Evolutionary conservation across 2,329 filamentous ascomycete genomes (phyloP).

Genomic region (Colletotrichum filicis): DNA sequence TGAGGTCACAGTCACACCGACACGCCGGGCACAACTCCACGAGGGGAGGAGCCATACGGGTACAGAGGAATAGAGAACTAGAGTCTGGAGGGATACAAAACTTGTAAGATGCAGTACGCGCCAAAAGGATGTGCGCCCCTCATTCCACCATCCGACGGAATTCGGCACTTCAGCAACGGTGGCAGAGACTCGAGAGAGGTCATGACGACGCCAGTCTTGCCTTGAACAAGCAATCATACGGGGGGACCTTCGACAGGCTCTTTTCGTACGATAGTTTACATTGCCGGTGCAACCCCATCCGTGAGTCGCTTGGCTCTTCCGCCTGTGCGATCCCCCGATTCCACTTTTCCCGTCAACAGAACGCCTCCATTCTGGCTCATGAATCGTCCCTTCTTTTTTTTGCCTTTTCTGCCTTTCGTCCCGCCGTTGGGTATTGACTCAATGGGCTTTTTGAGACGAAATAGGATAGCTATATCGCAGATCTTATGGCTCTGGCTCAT

Average conservation of each 20-base stretch:
- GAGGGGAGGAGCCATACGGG: neutral
- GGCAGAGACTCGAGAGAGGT: neutral
- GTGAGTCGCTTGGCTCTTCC: slow-evolving; percentile 16
- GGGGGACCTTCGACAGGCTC: neutral
- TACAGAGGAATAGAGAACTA: neutral
- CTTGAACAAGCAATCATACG: neutral
- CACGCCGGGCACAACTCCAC: neutral
- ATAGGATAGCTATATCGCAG: neutral
- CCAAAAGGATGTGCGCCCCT: neutral
- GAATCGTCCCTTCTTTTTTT: neutral
- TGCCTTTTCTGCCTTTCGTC: neutral
- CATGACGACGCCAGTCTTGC: neutral
- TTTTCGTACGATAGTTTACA: neutral
- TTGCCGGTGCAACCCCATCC: slow-evolving; percentile 16
- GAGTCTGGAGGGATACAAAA: neutral
- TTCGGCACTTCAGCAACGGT: neutral
- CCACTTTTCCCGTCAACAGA: slow-evolving; percentile 28
- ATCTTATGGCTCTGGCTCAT: neutral
- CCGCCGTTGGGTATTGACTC: neutral
- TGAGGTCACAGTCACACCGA: neutral
- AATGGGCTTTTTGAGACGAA: neutral
- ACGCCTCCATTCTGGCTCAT: neutral
- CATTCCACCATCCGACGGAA: neutral
- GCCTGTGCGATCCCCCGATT: neutral
- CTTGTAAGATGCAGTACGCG: neutral